Conservation (phyloP, 345 rosid genomes). For the Tarenaya hassleriana region DNA sequence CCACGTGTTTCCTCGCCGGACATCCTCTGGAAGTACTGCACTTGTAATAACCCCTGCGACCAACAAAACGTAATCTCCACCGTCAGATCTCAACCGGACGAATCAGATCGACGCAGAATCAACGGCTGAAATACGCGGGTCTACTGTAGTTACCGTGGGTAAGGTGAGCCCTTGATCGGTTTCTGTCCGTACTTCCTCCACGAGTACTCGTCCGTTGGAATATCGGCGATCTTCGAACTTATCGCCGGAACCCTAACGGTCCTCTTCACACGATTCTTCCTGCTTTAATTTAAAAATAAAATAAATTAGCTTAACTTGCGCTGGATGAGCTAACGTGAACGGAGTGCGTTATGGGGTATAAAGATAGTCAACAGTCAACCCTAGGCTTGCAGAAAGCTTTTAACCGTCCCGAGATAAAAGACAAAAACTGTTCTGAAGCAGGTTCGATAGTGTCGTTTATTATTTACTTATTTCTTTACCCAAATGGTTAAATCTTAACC, state of each 20-base stretch:
- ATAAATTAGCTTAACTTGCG: constrained; percentile 2
- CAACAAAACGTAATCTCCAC: constrained; percentile 1
- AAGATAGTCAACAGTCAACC: constrained; percentile 11
- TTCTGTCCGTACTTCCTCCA: constrained; percentile 98
- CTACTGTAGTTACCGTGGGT: constrained; percentile 57
- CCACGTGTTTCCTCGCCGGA: too few relatives aligned
- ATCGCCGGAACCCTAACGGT: constrained; percentile 69
- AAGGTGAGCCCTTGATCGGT: constrained; percentile 92
- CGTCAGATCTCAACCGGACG: constrained; percentile 13
- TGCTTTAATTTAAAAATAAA: constrained; percentile 17
- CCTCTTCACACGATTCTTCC: constrained; percentile 73
- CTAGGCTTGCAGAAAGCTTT: neutral
- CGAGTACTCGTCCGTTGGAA: constrained; percentile 78
- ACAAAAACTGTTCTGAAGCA: constrained; percentile 13
- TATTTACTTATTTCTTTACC: neutral
- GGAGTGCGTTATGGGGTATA: too few relatives aligned
- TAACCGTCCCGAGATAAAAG: constrained; percentile 4
- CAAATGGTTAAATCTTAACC: too few relatives aligned
- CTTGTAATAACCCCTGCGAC: constrained; percentile 85
- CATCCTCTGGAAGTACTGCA: constrained; percentile 83
- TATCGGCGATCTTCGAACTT: constrained; percentile 76
- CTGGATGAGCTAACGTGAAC: neutral
- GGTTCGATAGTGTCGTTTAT: constrained; percentile 15
- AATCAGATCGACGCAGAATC: neutral
- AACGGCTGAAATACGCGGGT: constrained; percentile 10